phyloP scores from a whole-genome alignment of 192 early-diverging fungal genomes.

The Rhizophagus sp. region DNA sequence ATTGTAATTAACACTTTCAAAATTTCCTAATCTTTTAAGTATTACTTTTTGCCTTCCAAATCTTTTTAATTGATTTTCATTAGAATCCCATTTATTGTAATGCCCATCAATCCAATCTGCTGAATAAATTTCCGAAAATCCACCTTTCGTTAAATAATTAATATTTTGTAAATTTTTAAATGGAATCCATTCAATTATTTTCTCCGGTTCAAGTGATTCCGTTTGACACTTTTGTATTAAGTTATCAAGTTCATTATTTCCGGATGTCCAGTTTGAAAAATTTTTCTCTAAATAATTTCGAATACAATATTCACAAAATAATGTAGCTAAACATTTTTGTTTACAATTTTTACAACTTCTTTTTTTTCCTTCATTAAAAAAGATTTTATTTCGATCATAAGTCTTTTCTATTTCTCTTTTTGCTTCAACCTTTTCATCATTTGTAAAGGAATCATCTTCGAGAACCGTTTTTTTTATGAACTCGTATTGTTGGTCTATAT shows the following conservation, averaged over 20 bases:
- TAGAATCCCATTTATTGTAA: background rate
- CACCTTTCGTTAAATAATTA: background rate
- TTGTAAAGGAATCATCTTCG: too few species aligned
- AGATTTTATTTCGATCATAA: too few species aligned
- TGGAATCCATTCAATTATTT: conserved; percentile 17
- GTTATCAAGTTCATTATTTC: background rate
- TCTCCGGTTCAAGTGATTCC: background rate
- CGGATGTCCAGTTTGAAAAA: background rate
- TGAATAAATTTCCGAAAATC: background rate
- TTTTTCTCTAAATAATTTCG: background rate
- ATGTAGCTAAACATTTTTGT: background rate
- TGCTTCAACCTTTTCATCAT: too few species aligned
- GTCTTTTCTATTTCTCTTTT: too few species aligned
- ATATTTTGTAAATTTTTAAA: background rate
- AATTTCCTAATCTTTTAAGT: background rate
- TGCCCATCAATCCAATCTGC: background rate
- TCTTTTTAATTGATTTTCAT: background rate
- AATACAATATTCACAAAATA: background rate
- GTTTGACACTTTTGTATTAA: background rate
- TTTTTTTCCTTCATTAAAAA: too few species aligned
- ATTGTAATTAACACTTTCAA: background rate
- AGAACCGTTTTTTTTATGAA: too few species aligned
- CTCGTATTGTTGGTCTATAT: too few species aligned
- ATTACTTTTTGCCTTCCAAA: background rate
- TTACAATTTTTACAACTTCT: too few species aligned